phyloP scores from a whole-genome alignment of 139 green algal species.

The Trebouxia sp. region DNA sequence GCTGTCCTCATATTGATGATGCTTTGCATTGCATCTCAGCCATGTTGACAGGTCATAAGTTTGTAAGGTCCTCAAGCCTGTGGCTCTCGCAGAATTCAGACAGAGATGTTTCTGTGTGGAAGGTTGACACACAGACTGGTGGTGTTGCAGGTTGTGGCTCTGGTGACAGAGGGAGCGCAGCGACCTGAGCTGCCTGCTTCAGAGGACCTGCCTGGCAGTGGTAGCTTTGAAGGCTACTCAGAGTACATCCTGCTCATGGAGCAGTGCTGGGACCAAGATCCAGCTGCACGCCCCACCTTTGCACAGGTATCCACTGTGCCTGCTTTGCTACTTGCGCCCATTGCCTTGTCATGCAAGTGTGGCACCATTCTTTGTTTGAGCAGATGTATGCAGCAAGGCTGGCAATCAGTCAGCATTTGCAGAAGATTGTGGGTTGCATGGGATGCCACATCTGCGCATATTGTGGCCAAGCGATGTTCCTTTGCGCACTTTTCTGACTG shows the following conservation, averaged over 20 bases:
- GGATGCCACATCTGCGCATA: no score
- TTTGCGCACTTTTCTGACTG: no score
- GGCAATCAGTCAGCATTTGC: no score
- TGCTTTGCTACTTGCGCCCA: no score
- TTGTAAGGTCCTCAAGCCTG: background rate
- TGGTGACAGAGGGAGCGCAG: slow-evolving; percentile 57
- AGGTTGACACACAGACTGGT: no score
- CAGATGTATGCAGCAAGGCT: no score
- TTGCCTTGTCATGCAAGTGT: no score
- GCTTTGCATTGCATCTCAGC: background rate
- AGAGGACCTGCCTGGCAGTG: slow-evolving; percentile 49
- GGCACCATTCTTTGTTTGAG: no score
- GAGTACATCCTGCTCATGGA: slow-evolving; percentile 67
- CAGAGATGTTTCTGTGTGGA: background rate
- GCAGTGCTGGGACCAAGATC: slow-evolving; percentile 64
- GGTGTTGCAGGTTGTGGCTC: slow-evolving; percentile 60
- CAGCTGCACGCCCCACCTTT: slow-evolving; percentile 16
- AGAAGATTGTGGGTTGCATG: no score
- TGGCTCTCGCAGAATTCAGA: background rate
- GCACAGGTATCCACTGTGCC: background rate
- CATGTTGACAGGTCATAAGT: background rate
- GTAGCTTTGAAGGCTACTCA: slow-evolving; percentile 44
- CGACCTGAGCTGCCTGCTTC: slow-evolving; percentile 62
- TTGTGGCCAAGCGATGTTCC: no score
- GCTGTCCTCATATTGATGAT: no score